Conservation (phyloP, 106 monocot genomes). For the Dendrobium officinale region DNA sequence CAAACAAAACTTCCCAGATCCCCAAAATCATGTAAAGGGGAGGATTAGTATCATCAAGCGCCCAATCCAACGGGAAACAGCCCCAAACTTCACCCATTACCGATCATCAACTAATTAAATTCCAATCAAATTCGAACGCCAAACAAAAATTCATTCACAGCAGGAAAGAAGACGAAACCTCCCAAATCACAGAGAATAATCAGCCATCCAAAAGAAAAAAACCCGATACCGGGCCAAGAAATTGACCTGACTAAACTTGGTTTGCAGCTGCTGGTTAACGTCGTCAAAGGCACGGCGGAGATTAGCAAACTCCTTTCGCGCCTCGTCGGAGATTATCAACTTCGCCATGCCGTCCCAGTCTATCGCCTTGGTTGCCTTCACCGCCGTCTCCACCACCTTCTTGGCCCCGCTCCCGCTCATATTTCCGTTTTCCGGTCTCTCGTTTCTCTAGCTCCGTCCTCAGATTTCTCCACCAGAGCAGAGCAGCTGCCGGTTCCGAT, state of each 20-base stretch:
- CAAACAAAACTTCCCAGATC: not conserved
- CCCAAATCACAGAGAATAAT: conserved; percentile 6
- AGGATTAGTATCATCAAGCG: not conserved
- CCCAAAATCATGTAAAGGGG: not conserved
- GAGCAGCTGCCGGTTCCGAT: not conserved
- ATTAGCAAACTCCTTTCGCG: conserved; percentile 81
- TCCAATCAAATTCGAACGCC: not conserved
- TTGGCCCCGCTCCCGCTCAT: conserved; percentile 53
- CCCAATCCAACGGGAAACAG: not conserved
- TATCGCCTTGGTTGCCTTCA: conserved; percentile 59
- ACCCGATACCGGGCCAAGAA: not conserved
- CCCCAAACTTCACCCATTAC: too few species aligned
- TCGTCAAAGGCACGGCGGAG: conserved; percentile 86
- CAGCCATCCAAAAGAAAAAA: not conserved
- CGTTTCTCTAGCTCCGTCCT: too few species aligned
- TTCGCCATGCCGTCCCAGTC: conserved; percentile 94
- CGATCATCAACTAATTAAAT: not conserved
- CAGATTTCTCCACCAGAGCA: too few species aligned
- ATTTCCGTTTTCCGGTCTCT: not conserved
- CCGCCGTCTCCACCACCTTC: conserved; percentile 63
- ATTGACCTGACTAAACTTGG: conserved; percentile 73
- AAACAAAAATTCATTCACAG: not conserved
- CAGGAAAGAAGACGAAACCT: conserved; percentile 18
- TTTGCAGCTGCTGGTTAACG: conserved; percentile 69
- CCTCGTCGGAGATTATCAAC: conserved; percentile 70